Conservation (phyloP, 495 filamentous ascomycete species). For the Oidiodendron maius region DNA sequence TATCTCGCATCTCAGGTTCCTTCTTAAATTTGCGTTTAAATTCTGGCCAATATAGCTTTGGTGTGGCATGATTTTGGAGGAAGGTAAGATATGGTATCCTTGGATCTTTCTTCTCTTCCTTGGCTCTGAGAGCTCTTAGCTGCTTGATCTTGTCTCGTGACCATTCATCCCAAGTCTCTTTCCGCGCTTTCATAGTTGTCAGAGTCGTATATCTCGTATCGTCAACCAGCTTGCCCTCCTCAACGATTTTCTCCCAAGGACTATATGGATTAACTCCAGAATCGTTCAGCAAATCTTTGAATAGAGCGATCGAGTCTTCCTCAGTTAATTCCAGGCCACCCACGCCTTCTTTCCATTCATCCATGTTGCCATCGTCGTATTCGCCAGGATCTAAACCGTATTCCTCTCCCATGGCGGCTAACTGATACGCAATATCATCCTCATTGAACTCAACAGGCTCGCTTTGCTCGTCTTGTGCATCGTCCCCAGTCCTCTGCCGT, state of each 20-base stretch:
- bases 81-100: slow-evolving; percentile 78
- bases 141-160: slow-evolving; percentile 62
- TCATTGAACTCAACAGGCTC: slow-evolving; percentile 81
- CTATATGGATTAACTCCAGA: slow-evolving; percentile 77
- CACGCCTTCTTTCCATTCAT: slow-evolving; percentile 65
- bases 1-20: slow-evolving; percentile 72
- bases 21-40: slow-evolving; percentile 88
- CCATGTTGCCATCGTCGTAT: slow-evolving; percentile 59
- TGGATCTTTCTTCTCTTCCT: slow-evolving; percentile 79
- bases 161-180: slow-evolving; percentile 81
- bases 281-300: slow-evolving; percentile 82
- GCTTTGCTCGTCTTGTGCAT: slow-evolving; percentile 36
- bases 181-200: slow-evolving; percentile 70
- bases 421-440: slow-evolving; percentile 89
- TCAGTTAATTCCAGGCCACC: slow-evolving; percentile 62
- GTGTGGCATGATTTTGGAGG: slow-evolving; percentile 71
- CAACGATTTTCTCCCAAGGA: slow-evolving; percentile 84
- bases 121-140: slow-evolving; percentile 65
- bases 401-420: slow-evolving; percentile 65
- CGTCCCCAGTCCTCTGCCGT: slow-evolving; percentile 58
- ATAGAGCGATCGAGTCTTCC: slow-evolving; percentile 63
- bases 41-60: slow-evolving; percentile 94
- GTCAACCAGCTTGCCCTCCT: slow-evolving; percentile 75
- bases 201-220: slow-evolving; percentile 83
- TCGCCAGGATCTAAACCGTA: slow-evolving; percentile 54